Evolutionary conservation across 371 early-diverging fungal species (phyloP), one percentile per base, ranked within the genome.

Genomic region (Actinomortierella wolfii): DNA sequence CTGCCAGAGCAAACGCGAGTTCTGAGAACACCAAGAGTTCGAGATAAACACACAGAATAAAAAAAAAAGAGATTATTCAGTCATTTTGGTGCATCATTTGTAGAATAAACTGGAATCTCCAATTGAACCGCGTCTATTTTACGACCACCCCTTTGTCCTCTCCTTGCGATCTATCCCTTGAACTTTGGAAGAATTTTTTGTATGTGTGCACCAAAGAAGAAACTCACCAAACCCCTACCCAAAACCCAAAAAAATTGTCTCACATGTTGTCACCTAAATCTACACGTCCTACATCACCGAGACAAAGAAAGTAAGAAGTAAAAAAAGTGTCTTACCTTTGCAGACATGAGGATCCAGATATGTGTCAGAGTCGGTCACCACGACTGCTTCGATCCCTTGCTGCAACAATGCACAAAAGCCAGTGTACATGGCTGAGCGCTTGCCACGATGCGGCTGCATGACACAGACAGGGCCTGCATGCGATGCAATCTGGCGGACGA

Each of bases 331-430:
- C 7, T 47, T 61, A 71, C 71, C 71, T 61, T 54, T 60, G 28
- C 71, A 71, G 8, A 85, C 84, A 14, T 68, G 50, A 4, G 83
- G 78, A 48, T 88, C 85, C 42, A 88, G 84, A 29, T 76, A 74
- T 3, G 89, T 88, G 67, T 88, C 89, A 2, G 87, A 87, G 56
- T 87, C 89, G 0, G 89, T 88, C 0, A 85, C 79, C 63, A 88
- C 81, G 17, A 88, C 79, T 3, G 83, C 80, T 14, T 87, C 86
- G 34, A 83, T 78, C 0, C 81, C 85, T 15, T 80, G 75, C 20
- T 81, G 83, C 56, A 85, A 67, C 43, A 84, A 48, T 0, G 84
- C 76, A 11, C 82, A 78, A 54, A 88, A 86, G 2, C 85, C 89
- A 0, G 85, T 86, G 56, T 86, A 86, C 88, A 88, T 88, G 5